Evolutionary conservation across 2,329 filamentous ascomycete species (phyloP).

Genomic region (Colletotrichum simmondsii): DNA sequence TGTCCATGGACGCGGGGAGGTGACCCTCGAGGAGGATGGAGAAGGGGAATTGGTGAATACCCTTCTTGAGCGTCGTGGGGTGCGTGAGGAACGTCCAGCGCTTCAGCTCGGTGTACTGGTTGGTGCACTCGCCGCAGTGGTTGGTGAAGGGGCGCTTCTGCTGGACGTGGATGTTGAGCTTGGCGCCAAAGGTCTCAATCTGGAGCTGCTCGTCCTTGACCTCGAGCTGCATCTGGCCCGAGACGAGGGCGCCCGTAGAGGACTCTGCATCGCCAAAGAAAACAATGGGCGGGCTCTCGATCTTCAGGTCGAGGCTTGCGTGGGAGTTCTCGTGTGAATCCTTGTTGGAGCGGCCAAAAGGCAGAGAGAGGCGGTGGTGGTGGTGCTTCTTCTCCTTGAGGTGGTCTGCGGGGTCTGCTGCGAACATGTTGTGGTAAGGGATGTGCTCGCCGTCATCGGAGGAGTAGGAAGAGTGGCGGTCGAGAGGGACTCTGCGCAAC

Average conservation of each 20-base stretch:
- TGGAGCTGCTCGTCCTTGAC: conserved; percentile 74
- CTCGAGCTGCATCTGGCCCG: conserved; percentile 81
- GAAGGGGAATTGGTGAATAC: conserved; percentile 84
- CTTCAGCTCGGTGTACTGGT: conserved; percentile 78
- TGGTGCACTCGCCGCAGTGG: conserved; percentile 82
- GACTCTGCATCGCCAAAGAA: conserved; percentile 80
- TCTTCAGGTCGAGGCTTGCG: conserved; percentile 63
- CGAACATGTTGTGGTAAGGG: conserved; percentile 34
- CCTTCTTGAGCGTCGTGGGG: conserved; percentile 61
- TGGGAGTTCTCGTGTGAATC: conserved; percentile 51
- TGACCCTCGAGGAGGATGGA: conserved; percentile 87
- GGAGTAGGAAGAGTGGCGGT: conserved; percentile 32
- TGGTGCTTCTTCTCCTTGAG: conserved; percentile 48
- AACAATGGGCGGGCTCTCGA: conserved; percentile 89
- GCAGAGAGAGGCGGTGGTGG: conserved; percentile 51
- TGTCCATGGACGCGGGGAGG: conserved; percentile 85
- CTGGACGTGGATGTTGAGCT: conserved; percentile 74
- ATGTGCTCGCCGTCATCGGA: conserved; percentile 35
- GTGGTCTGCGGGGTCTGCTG: conserved; percentile 27
- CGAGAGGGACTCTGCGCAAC: conserved; percentile 19
- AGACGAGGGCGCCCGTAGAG: conserved; percentile 87
- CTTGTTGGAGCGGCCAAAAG: conserved; percentile 49
- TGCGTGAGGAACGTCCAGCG: conserved; percentile 80
- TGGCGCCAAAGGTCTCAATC: conserved; percentile 72
- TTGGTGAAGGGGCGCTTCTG: conserved; percentile 85